Evolutionary conservation across 1,284 basidiomycete species (phyloP), one percentile per base, ranked within the genome.

Genomic region (Cryptococcus sp.): DNA sequence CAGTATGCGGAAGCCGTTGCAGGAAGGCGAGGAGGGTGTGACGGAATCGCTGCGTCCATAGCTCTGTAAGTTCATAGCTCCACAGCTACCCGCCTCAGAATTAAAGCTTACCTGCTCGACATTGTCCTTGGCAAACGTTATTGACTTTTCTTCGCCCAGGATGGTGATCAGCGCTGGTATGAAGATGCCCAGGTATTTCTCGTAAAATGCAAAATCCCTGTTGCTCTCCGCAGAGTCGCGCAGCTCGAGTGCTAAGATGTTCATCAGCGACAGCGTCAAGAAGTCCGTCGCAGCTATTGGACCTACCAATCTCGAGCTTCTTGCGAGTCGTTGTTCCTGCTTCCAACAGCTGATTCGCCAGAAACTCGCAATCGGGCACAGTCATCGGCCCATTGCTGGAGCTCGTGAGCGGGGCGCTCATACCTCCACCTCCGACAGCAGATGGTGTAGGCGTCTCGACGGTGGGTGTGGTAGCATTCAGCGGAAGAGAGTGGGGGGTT

Each of bases 141-240:
- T 85, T 22, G 88, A 85, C 65, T 90, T 87, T 53, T 88, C 88
- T 22, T 86, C 87, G 35, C 86, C 85, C 42, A 98, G 83, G 27
- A 93, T 83, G 62, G 90, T 86, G 41, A 92, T 83, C 52, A 94
- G 82, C 39, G 89, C 86, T 13, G 91, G 90, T 45, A 97, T 85
- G 58, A 84, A 78, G 31, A 80, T 71, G 54, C 78, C 80, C 35
- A 83, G 79, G 63, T 83, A 83, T 52, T 87, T 86, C 47, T 86
- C 83, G 44, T 89, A 88, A 68, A 75, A 76, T 0, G 94, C 92
- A 40, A 86, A 82, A 69, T 95, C 91, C 56, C 89, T 84, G 46
- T 88, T 86, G 23, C 86, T 87, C 74, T 96, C 93, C 64, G 95
- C 85, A 76, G 88, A 86, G 75, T 95, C 92, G 57, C 91, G 84